phyloP scores from a whole-genome alignment of 2,329 filamentous ascomycete genomes.

The Dothidotthia symphoricarpi region DNA sequence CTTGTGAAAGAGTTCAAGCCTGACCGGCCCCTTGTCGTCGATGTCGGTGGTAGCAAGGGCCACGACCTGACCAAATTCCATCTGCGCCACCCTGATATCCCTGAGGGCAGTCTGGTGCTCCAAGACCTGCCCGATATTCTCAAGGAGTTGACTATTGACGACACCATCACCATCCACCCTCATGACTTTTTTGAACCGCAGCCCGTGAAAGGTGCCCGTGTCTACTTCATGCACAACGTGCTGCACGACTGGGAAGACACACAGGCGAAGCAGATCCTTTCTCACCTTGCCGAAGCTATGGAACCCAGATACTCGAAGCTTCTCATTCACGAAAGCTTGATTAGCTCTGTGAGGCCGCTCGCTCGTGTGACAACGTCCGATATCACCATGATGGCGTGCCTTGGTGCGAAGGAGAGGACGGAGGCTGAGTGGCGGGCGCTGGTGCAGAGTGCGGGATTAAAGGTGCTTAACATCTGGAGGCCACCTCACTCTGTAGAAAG shows the following conservation, averaged over 20 bases:
- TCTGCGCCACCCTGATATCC: conserved; percentile 14
- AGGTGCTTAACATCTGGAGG: conserved; percentile 9
- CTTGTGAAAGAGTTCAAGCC: conserved; percentile 7
- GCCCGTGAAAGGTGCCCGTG: conserved; percentile 35
- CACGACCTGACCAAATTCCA: conserved; percentile 39
- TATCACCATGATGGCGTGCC: conserved; percentile 41
- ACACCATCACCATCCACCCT: conserved; percentile 17
- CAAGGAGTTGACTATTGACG: conserved; percentile 9
- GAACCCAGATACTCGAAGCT: conserved; percentile 37
- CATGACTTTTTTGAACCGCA: conserved; percentile 33
- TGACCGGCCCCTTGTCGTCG: conserved; percentile 38
- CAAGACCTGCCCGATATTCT: conserved; percentile 37
- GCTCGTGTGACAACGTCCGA: conserved; percentile 33
- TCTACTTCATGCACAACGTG: conserved; percentile 44
- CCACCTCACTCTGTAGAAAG: conserved; percentile 10
- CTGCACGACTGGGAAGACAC: conserved; percentile 46
- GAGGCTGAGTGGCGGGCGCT: conserved; percentile 36
- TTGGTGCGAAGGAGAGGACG: conserved; percentile 42
- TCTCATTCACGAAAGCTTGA: conserved; percentile 46
- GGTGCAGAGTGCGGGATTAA: conserved; percentile 14
- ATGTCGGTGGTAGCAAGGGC: conserved; percentile 45
- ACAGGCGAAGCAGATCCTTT: conserved; percentile 38
- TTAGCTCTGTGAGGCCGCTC: conserved; percentile 35
- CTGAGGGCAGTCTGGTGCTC: conserved; percentile 41
- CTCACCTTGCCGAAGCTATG: conserved; percentile 40